Evolutionary conservation across 2,329 filamentous ascomycete species (phyloP).

Genomic region (Cytospora paraplurivora): DNA sequence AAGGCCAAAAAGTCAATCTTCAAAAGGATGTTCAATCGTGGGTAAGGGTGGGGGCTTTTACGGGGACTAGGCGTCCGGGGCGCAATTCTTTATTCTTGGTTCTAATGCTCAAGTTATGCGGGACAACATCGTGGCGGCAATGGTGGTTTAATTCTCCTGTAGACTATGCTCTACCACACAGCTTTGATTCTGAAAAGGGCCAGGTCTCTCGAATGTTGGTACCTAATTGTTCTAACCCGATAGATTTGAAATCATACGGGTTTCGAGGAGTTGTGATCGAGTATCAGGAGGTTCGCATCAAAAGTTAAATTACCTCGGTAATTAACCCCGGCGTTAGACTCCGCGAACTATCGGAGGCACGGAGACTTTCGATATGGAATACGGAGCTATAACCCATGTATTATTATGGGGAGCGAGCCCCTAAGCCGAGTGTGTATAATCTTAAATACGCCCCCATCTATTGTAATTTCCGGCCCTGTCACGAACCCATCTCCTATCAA

Average conservation of each 20-base stretch:
- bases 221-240: slow-evolving; percentile 10
- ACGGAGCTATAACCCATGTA: background rate
- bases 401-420: background rate
- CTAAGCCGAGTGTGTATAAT: slow-evolving; percentile 32
- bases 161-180: slow-evolving; percentile 2
- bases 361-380: background rate
- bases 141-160: slow-evolving; percentile 12
- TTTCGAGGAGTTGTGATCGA: background rate
- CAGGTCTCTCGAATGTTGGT: slow-evolving; percentile 2
- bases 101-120: slow-evolving; percentile 11
- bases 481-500: slow-evolving; percentile 36
- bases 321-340: background rate
- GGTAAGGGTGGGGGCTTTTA: background rate
- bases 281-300: background rate
- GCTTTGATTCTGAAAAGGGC: background rate
- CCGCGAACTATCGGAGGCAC: background rate
- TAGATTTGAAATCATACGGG: slow-evolving; percentile 1
- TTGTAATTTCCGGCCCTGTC: slow-evolving; percentile 35
- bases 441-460: slow-evolving; percentile 35
- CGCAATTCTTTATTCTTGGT: background rate
- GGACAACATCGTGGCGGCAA: slow-evolving; percentile 4
- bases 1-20: slow-evolving; percentile 25
- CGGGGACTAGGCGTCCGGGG: slow-evolving; percentile 12
- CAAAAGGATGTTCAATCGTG: slow-evolving; percentile 21
- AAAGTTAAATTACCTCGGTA: background rate